phyloP scores from a whole-genome alignment of 768 basidiomycete genomes.

The Suillus cothurnatus region DNA sequence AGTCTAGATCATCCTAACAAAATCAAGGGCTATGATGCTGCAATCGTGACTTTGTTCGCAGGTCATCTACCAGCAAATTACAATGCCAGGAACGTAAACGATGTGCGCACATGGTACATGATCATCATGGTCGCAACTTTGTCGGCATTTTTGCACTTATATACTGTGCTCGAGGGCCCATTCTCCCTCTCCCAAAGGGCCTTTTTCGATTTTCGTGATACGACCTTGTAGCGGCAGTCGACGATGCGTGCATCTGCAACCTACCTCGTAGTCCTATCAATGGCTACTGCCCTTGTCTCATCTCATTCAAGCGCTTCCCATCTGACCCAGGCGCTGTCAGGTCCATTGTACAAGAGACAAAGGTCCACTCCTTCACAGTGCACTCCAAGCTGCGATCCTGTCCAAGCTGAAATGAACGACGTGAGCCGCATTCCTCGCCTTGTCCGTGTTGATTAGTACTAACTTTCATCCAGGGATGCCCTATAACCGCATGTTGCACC shows the following conservation, averaged over 20 bases:
- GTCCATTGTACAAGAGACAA: constrained; percentile 19
- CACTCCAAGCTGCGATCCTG: constrained; percentile 22
- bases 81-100: neutral
- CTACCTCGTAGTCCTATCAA: constrained; percentile 8
- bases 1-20: too few relatives aligned
- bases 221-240: neutral
- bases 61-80: neutral
- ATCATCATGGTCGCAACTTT: neutral
- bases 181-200: neutral
- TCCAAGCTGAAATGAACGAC: constrained; percentile 24
- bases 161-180: neutral
- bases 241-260: constrained; percentile 20
- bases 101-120: neutral
- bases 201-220: neutral
- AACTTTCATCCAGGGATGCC: constrained; percentile 27
- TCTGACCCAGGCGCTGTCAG: constrained; percentile 10
- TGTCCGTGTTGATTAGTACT: constrained; percentile 9
- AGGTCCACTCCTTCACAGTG: constrained; percentile 26
- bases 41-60: neutral
- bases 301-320: constrained; percentile 10
- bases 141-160: neutral
- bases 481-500: constrained; percentile 40
- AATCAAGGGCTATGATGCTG: too few relatives aligned
- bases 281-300: constrained; percentile 7
- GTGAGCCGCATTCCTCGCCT: constrained; percentile 17